A percentile compares a stretch with the other conserved stretches of the same genome.
Evolutionary conservation across 805 yeast species (phyloP).

Genomic region (Ogataea salicorniae): DNA sequence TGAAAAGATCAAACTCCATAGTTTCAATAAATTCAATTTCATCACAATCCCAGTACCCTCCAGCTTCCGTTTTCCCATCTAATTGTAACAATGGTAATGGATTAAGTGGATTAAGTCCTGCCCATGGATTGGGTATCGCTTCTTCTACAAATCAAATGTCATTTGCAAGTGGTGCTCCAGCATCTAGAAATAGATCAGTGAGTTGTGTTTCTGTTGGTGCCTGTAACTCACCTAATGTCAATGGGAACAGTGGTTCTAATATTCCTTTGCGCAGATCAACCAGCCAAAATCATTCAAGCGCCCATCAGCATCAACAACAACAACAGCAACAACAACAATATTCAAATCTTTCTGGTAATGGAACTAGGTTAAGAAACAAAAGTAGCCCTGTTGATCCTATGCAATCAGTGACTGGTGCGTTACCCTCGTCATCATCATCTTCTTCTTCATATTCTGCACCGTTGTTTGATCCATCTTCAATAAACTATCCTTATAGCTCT

Average conservation of each 20-base stretch:
- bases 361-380: neutral
- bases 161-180: neutral
- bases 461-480: slow-evolving; percentile 1
- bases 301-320: neutral
- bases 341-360: no score
- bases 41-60: slow-evolving; percentile 17
- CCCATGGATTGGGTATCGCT: slow-evolving; percentile 2
- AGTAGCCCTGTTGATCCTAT: neutral
- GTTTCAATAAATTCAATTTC: slow-evolving; percentile 22
- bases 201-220: slow-evolving; percentile 6
- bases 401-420: no score
- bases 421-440: no score
- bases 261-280: slow-evolving; percentile 1
- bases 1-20: slow-evolving; percentile 26
- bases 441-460: neutral
- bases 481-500: neutral
- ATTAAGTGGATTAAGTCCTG: neutral
- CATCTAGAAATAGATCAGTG: slow-evolving; percentile 14
- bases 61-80: neutral
- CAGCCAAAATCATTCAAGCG: neutral
- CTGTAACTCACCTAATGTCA: neutral
- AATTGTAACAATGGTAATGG: neutral
- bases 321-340: neutral
- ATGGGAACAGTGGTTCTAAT: neutral
- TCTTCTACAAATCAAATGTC: slow-evolving; percentile 6